Base-by-base conservation (phyloP, 805 yeast species). In the Kregervanrija pseudodelftensis region DNA sequence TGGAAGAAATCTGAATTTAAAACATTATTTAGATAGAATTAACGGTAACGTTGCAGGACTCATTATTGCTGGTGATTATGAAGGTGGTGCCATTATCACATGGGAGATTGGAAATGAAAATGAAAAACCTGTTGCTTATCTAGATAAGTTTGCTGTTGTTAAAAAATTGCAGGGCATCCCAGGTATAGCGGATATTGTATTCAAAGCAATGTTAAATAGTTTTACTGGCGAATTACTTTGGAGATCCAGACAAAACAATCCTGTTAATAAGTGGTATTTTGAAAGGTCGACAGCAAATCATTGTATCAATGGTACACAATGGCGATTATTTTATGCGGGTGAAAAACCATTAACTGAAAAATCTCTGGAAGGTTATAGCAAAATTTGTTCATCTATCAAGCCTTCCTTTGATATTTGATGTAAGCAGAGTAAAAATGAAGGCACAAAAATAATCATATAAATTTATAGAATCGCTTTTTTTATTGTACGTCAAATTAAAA, bases 201-300 rank as follows among this genome's bases (percentile, higher is more conserved):
- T 93, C 69, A 93, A 91, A 59, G 72, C 85, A 8, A 78, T 93
- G 70, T 66, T 79, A 9, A 69, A 70, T 36, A 77, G 76, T 41
- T 90, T 81, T 58, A 85, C 87, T 0, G 65, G 73, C 12, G 93
- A 88, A 58, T 61, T 89, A 11, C 66, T 93, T 2, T 93, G 99
- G 99, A 76, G 99, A 56, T 91, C 98, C 1, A 69, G 95, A 39
- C 75, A 74, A 46, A 76, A 67, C 44, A 93, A 93, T 61, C 96
- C 96, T 0, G 96, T 93, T 8, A 93, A 93, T 67, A 89, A 89
- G 58, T 93, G 99, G 99, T 91, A 91, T 60, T 93, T 91, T 63
- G 97, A 93, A 58, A 71, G 99, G 50, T 82, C 95, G 36, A 67
- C 72, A 13, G 95, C 95, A 1, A 80, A 82, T 28, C 58, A 80